Percentiles rank a stretch among this genome's conserved stretches.
Conservation (phyloP, 1,284 basidiomycete species). For the Fomitopsis schrenkii region DNA sequence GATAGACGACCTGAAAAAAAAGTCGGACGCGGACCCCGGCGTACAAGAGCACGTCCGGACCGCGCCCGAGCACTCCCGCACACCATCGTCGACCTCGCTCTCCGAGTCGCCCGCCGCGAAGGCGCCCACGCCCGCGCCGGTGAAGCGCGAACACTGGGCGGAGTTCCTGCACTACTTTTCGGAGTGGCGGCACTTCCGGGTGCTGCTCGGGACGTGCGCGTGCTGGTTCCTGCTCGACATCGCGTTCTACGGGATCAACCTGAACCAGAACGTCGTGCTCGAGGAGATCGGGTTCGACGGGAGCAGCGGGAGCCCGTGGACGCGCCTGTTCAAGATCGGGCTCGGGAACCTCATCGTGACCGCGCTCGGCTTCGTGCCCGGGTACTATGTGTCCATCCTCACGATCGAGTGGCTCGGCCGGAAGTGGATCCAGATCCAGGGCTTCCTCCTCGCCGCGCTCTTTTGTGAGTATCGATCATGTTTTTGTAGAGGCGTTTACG, state of each 20-base stretch:
- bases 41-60: constrained; percentile 17
- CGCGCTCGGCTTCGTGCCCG: constrained; percentile 71
- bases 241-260: constrained; percentile 75
- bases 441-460: constrained; percentile 68
- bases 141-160: constrained; percentile 35
- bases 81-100: constrained; percentile 4
- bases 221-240: constrained; percentile 59
- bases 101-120: constrained; percentile 6
- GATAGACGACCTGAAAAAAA: constrained; percentile 34
- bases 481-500: not conserved
- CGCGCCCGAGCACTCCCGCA: not conserved
- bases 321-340: constrained; percentile 58
- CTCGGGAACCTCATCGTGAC: constrained; percentile 71
- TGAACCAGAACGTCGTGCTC: constrained; percentile 74
- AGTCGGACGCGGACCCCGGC: constrained; percentile 23
- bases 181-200: constrained; percentile 52
- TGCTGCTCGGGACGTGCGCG: constrained; percentile 45
- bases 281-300: constrained; percentile 66
- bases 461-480: constrained; percentile 46
- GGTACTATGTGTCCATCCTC: constrained; percentile 67
- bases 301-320: constrained; percentile 51
- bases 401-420: constrained; percentile 71
- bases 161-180: constrained; percentile 51
- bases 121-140: not conserved
- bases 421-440: constrained; percentile 76